These are phyloP conservation scores for Heliamphora exappendiculata DNA, from an alignment of 148 eudicot species.

Conservation along the genomic window DNA sequence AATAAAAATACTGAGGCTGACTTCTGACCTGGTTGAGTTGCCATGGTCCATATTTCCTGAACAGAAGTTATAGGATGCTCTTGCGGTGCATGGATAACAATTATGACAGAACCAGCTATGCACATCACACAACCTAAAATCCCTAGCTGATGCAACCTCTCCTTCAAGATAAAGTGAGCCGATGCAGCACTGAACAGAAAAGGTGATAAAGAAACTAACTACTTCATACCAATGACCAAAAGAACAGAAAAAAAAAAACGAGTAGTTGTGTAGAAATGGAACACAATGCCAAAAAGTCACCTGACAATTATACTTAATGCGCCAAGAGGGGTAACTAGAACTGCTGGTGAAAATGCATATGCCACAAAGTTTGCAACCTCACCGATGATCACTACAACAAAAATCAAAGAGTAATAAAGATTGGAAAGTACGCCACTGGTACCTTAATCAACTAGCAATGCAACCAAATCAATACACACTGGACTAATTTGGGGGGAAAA, in stretches of 20 bases:
- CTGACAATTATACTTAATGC: constrained; percentile 70
- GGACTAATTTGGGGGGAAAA: not conserved
- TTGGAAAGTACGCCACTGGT: not conserved
- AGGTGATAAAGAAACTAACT: not conserved
- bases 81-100: constrained; percentile 72
- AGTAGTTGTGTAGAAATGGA: not conserved
- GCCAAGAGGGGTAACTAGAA: constrained; percentile 72
- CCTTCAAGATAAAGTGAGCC: constrained; percentile 58
- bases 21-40: constrained; percentile 41
- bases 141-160: constrained; percentile 47
- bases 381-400: constrained; percentile 49
- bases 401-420: constrained; percentile 5
- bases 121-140: constrained; percentile 56
- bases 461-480: not conserved
- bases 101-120: constrained; percentile 52
- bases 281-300: constrained; percentile 17
- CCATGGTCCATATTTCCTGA: constrained; percentile 56
- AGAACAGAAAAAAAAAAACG: not conserved
- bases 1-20: not conserved
- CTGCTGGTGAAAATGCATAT: constrained; percentile 77
- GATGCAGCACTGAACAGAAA: constrained; percentile 40
- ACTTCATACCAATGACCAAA: not conserved
- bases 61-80: constrained; percentile 51
- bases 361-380: constrained; percentile 74
- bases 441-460: not conserved